These are phyloP conservation scores for Phytopythium oedochilum DNA, from an alignment of 352 stramenopile species.

Conservation along the genomic window DNA sequence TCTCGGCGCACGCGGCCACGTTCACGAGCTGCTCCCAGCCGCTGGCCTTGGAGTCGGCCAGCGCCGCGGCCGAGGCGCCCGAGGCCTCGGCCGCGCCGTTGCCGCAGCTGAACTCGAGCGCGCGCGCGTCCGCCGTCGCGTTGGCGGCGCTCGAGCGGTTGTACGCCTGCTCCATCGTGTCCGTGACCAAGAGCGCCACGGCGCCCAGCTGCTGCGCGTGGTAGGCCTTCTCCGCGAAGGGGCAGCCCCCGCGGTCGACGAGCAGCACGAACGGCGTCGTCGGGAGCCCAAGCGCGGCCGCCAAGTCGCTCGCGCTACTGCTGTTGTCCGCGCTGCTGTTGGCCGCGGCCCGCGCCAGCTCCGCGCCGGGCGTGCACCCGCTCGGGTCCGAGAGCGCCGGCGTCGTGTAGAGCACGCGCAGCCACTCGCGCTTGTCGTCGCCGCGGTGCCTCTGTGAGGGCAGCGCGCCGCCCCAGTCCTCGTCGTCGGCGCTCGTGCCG, in stretches of 20 bases:
- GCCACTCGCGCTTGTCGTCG: conserved; percentile 33
- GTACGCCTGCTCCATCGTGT: conserved; percentile 68
- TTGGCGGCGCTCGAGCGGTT: conserved; percentile 37
- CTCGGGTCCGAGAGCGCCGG: conserved; percentile 33
- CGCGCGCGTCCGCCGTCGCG: conserved; percentile 23
- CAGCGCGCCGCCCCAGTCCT: conserved; percentile 47
- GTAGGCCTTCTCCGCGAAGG: conserved; percentile 71
- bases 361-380: conserved; percentile 38
- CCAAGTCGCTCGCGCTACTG: conserved; percentile 1
- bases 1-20: conserved; percentile 35
- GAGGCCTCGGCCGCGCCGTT: conserved; percentile 32
- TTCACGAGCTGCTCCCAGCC: conserved; percentile 34
- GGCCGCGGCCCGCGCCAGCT: conserved; percentile 14
- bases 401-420: conserved; percentile 45
- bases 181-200: conserved; percentile 62
- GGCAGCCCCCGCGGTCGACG: conserved; percentile 66
- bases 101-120: conserved; percentile 58
- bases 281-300: conserved; percentile 17
- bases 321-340: conserved; percentile 11
- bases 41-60: conserved; percentile 18
- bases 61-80: conserved; percentile 14
- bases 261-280: conserved; percentile 53
- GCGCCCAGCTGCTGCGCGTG: conserved; percentile 67
- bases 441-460: conserved; percentile 42
- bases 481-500: conserved; percentile 39